A percentile compares a stretch with the other conserved stretches of the same genome.
Evolutionary conservation across 495 filamentous ascomycete genomes (phyloP).

Genomic region (Glarea lozoyensis): DNA sequence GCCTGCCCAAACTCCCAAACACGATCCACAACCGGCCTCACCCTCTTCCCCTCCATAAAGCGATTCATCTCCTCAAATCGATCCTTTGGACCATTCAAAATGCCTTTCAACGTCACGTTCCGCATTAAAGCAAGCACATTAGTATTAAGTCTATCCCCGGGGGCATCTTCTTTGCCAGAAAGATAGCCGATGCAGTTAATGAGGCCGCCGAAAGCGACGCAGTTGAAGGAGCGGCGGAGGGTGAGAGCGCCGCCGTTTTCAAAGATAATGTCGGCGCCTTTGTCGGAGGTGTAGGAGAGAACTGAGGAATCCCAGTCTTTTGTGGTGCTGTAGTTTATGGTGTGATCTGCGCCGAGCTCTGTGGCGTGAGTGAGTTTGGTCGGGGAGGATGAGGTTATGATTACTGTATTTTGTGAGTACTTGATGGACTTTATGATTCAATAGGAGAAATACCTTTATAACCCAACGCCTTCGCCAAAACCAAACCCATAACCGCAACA

Average conservation of each 20-base stretch:
- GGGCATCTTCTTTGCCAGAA: slow-evolving; percentile 34
- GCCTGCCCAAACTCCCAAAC: slow-evolving; percentile 30
- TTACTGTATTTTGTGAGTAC: slow-evolving; percentile 24
- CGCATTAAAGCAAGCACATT: slow-evolving; percentile 29
- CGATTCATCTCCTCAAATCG: slow-evolving; percentile 27
- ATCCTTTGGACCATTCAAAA: slow-evolving; percentile 27
- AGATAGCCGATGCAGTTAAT: slow-evolving; percentile 38
- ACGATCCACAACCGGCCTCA: slow-evolving; percentile 28
- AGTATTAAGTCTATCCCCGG: slow-evolving; percentile 27
- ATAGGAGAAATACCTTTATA: slow-evolving; percentile 24
- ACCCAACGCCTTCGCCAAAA: slow-evolving; percentile 30
- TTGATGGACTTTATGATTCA: not conserved
- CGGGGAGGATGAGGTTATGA: slow-evolving; percentile 38
- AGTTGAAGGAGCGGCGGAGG: slow-evolving; percentile 30
- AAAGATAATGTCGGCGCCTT: slow-evolving; percentile 38
- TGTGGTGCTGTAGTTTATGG: slow-evolving; percentile 35
- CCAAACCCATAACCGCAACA: slow-evolving; percentile 28
- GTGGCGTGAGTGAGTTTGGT: slow-evolving; percentile 32
- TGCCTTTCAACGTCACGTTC: slow-evolving; percentile 29
- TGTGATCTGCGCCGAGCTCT: slow-evolving; percentile 31
- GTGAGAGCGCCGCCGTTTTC: slow-evolving; percentile 42
- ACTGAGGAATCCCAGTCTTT: slow-evolving; percentile 35
- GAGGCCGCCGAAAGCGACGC: slow-evolving; percentile 32
- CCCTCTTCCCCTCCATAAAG: slow-evolving; percentile 25
- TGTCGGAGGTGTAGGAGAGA: slow-evolving; percentile 24